Conservation (phyloP, 2,329 filamentous ascomycete species). For the Talaromyces sp. region DNA sequence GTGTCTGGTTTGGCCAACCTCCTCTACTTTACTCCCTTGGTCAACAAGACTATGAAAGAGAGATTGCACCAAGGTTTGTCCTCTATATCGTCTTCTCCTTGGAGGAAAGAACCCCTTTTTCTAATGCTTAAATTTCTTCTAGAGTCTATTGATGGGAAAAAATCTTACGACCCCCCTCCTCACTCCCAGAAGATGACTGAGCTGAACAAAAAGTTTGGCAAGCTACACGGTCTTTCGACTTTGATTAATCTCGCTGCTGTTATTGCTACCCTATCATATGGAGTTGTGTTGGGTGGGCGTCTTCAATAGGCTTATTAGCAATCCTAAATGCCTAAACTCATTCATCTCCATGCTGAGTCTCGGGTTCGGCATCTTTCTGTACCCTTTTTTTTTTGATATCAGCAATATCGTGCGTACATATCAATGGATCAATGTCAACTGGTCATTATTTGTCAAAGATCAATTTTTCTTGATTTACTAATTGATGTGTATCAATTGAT, state of each 20-base stretch:
- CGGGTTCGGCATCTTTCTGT: neutral
- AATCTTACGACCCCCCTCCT: constrained; percentile 70
- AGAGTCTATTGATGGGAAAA: constrained; percentile 86
- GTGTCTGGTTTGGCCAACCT: constrained; percentile 67
- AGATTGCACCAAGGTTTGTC: constrained; percentile 70
- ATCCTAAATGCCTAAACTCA: neutral
- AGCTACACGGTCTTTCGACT: constrained; percentile 75
- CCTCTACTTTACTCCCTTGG: constrained; percentile 66
- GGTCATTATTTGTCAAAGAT: too few relatives aligned
- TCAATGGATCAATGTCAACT: neutral
- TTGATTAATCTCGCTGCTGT: constrained; percentile 71
- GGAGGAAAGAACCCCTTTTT: neutral
- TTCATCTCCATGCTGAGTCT: neutral
- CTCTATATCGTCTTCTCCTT: neutral
- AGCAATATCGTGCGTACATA: neutral
- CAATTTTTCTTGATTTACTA: too few relatives aligned
- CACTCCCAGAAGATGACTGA: constrained; percentile 79
- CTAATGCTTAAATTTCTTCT: neutral
- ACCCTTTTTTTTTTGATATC: neutral
- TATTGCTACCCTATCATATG: constrained; percentile 68
- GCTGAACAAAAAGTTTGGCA: constrained; percentile 72
- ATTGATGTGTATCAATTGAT: too few relatives aligned
- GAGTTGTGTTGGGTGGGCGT: constrained; percentile 62
- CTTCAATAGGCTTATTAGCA: neutral
- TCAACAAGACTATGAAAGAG: constrained; percentile 67